Evolutionary conservation across 345 rosid species (phyloP).

Genomic region (Hibiscus syriacus): DNA sequence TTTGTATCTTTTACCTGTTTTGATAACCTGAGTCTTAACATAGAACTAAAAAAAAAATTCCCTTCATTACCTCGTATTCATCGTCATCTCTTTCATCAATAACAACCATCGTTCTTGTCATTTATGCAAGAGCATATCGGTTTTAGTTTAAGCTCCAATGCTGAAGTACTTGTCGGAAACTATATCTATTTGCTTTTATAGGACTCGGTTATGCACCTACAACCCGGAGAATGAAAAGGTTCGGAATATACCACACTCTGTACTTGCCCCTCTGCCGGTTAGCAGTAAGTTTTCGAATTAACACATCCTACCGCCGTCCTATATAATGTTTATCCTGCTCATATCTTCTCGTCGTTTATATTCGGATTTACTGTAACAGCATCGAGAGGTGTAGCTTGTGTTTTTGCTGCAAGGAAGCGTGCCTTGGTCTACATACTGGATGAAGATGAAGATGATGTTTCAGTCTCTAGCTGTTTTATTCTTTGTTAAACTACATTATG

Average conservation of each 20-base stretch:
- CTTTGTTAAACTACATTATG: neutral
- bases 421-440: slow-evolving; percentile 63
- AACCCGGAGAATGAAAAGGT: slow-evolving; percentile 63
- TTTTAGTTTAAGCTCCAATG: neutral
- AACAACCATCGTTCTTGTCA: neutral
- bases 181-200: slow-evolving; percentile 12
- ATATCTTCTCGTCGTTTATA: neutral
- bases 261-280: slow-evolving; percentile 63
- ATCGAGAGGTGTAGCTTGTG: slow-evolving; percentile 69
- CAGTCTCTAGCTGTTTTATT: slow-evolving; percentile 5
- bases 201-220: slow-evolving; percentile 44
- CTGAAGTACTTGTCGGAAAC: neutral
- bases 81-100: neutral
- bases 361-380: slow-evolving; percentile 28
- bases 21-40: neutral
- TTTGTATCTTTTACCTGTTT: neutral
- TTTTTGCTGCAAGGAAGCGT: slow-evolving; percentile 59
- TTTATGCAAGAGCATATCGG: neutral
- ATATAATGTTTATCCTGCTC: neutral
- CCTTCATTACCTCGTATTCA: neutral
- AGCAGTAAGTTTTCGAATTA: slow-evolving; percentile 45
- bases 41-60: neutral
- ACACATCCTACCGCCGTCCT: neutral
- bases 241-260: slow-evolving; percentile 58
- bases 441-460: slow-evolving; percentile 68